Percentiles rank a stretch among this genome's conserved stretches.
Conservation (phyloP, 164 flowering plant genomes). For the Piper betle region DNA sequence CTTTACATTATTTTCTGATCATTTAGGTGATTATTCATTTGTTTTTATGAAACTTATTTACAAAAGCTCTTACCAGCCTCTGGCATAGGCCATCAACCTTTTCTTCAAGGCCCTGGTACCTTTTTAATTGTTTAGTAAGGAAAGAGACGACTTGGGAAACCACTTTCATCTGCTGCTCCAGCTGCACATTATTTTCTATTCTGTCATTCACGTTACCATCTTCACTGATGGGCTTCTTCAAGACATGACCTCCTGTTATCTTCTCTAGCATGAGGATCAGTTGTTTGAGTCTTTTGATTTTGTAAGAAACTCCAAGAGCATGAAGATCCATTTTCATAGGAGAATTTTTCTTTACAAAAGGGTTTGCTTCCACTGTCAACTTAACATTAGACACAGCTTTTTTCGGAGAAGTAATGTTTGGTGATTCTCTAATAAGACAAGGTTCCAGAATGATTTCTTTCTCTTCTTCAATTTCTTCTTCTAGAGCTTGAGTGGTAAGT, state of each 20-base stretch:
- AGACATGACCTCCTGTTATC: slow-evolving; percentile 25
- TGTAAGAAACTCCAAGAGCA: slow-evolving; percentile 84
- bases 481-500: slow-evolving; percentile 23
- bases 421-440: slow-evolving; percentile 8
- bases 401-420: slow-evolving; percentile 4
- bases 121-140: slow-evolving; percentile 62
- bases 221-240: slow-evolving; percentile 2
- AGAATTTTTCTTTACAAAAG: slow-evolving; percentile 17
- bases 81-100: slow-evolving; percentile 66
- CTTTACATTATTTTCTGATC: neutral
- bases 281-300: slow-evolving; percentile 86
- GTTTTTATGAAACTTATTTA: neutral
- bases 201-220: slow-evolving; percentile 12
- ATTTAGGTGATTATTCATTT: neutral
- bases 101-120: slow-evolving; percentile 75
- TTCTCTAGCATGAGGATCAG: slow-evolving; percentile 77
- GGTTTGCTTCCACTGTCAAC: slow-evolving; percentile 11
- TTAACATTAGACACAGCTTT: slow-evolving; percentile 14
- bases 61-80: slow-evolving; percentile 54
- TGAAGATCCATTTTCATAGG: slow-evolving; percentile 67
- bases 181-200: slow-evolving; percentile 14
- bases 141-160: slow-evolving; percentile 32
- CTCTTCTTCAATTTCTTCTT: slow-evolving; percentile 28
- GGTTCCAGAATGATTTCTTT: slow-evolving; percentile 13
- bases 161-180: slow-evolving; percentile 19